Conservation (phyloP, 306 rosid species). For the Hippophae rhamnoides region DNA sequence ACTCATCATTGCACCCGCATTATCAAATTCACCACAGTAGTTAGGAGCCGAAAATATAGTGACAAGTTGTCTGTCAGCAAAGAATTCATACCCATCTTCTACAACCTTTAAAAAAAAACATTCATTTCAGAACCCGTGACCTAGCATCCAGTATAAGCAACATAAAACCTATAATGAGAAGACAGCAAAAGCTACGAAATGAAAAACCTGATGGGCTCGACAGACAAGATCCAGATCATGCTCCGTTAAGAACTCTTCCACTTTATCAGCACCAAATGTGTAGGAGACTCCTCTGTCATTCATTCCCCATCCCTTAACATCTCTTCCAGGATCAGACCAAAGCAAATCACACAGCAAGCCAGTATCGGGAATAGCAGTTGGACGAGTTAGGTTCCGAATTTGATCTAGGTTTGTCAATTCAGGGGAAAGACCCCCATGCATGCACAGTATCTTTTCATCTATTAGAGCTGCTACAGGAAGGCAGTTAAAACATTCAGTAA, state of each 20-base stretch:
- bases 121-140: conserved; percentile 8
- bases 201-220: conserved; percentile 75
- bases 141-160: conserved; percentile 5
- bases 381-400: conserved; percentile 58
- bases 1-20: conserved; percentile 93
- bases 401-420: conserved; percentile 64
- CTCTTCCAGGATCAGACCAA: conserved; percentile 83
- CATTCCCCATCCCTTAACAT: conserved; percentile 90
- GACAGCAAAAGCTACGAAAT: neutral
- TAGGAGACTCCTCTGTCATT: conserved; percentile 86
- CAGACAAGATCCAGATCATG: conserved; percentile 82
- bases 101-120: conserved; percentile 43
- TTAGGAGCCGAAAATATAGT: conserved; percentile 82
- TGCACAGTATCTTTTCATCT: conserved; percentile 77
- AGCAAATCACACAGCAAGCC: conserved; percentile 86
- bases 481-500: conserved; percentile 68
- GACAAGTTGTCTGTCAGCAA: conserved; percentile 71
- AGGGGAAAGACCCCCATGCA: conserved; percentile 94
- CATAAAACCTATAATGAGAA: neutral
- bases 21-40: conserved; percentile 86
- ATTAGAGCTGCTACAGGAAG: conserved; percentile 84
- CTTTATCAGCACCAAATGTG: conserved; percentile 82
- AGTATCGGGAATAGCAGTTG: conserved; percentile 59
- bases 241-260: conserved; percentile 50
- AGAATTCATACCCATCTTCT: conserved; percentile 83